A percentile compares a stretch with the other conserved stretches of the same genome.
Conservation (phyloP, 352 stramenopile species). For the Globisporangium paddicum region DNA sequence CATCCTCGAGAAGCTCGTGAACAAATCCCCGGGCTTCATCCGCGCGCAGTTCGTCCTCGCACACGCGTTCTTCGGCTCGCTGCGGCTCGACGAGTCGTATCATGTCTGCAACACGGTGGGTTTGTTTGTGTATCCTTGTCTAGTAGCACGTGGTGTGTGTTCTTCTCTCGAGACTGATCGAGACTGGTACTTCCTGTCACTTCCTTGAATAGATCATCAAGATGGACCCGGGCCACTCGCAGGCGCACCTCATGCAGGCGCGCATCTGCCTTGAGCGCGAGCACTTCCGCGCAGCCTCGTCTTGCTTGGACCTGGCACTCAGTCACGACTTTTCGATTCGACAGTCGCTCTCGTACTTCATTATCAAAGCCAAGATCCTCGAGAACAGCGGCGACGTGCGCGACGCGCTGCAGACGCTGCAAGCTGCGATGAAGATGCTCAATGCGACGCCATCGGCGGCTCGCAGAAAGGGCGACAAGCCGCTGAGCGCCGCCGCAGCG, state of each 20-base stretch:
- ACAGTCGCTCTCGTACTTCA: constrained; percentile 78
- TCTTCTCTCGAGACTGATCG: too few species aligned
- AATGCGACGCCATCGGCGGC: constrained; percentile 4
- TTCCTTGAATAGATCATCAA: constrained; percentile 45
- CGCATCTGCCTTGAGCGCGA: constrained; percentile 76
- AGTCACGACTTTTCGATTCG: constrained; percentile 87
- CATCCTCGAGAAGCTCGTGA: constrained; percentile 81
- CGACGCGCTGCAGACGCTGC: constrained; percentile 76
- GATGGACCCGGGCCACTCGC: constrained; percentile 68
- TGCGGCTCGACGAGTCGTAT: constrained; percentile 75
- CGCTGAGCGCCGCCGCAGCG: not conserved
- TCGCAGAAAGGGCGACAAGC: constrained; percentile 14
- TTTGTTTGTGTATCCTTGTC: not conserved
- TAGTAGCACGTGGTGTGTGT: too few species aligned
- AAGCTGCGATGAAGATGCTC: constrained; percentile 74
- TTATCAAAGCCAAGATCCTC: constrained; percentile 86
- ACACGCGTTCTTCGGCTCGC: constrained; percentile 68
- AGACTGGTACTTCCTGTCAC: not conserved
- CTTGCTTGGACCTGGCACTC: constrained; percentile 84
- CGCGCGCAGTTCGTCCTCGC: constrained; percentile 81
- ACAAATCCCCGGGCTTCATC: constrained; percentile 80
- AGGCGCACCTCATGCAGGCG: constrained; percentile 82
- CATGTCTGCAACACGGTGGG: constrained; percentile 57
- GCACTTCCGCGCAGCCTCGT: constrained; percentile 63
- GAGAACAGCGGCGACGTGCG: constrained; percentile 70